Evolutionary conservation across 352 stramenopile species (phyloP), one percentile per base, ranked within the genome.

Genomic region (Pythium apleroticum): DNA sequence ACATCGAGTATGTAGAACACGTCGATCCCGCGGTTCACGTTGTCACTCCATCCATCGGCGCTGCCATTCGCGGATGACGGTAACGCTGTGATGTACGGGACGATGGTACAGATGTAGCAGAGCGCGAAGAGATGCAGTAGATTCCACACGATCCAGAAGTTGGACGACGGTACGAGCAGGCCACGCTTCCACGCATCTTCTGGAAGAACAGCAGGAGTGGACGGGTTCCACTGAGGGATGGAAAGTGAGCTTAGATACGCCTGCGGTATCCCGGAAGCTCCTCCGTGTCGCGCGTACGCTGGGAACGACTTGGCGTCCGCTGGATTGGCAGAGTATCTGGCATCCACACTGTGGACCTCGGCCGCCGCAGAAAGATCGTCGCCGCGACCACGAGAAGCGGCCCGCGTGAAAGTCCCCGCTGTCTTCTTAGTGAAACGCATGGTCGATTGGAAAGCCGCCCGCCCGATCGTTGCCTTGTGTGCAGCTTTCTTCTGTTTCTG

Each of bases 1-100:
- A 74, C 37, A 25, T 74, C 67, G 52, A 66, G n/a, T 7, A 64
- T 27, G 41, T 70, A 74, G 22, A 74, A 67, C 0, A 55, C 11
- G 22, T 69, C 53, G 43, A 74, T 66, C 2, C 28, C 25, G 37
- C 52, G 49, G 30, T 74, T 68, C 8, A 70, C 27, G 20, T 27
- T 30, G 4, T 66, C 56, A 30, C 58, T 67, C 43, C 61, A 67
- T 22, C 30, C 45, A n/a, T 22, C 27, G 2, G 19, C 11, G 2
- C 14, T 35, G 8, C 50, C 24, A 19, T 27, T 48, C 0, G 46
- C 15, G n/a, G 25, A 14, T 20, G 46, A 28, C 0, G 61, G 43
- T 10, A 74, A 41, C 46, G 63, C 64, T 14, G 57, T 64, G 15
- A 74, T 27, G 54, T 70, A 70, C 4, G 67, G 67, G 17, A 66